Percentiles rank a stretch among this genome's conserved stretches.
These are phyloP conservation scores for Lactuca saligna DNA, from an alignment of 129 eudicot genomes.

Conservation along the genomic window DNA sequence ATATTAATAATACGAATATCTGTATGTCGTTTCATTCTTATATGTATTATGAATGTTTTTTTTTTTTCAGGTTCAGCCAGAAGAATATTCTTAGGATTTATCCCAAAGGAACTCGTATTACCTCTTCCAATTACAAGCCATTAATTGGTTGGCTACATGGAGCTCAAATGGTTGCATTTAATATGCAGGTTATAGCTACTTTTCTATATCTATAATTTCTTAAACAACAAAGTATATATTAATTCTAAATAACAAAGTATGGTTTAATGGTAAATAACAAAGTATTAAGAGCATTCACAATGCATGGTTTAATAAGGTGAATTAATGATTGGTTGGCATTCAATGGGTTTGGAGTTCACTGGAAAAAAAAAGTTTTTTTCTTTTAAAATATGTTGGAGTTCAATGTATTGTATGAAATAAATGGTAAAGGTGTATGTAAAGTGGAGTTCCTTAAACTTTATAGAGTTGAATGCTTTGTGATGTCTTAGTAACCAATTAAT, in stretches of 20 bases:
- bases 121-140: conserved; percentile 86
- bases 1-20: not conserved
- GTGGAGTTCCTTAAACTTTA: too few species aligned
- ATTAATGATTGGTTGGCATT: too few species aligned
- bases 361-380: too few species aligned
- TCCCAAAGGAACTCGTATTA: conserved; percentile 75
- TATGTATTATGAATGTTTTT: conserved; percentile 10
- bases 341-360: too few species aligned
- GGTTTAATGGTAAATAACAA: not conserved
- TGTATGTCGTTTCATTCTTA: conserved; percentile 16
- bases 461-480: too few species aligned
- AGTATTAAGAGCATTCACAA: too few species aligned
- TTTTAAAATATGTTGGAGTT: too few species aligned
- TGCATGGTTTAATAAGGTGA: too few species aligned
- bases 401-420: too few species aligned
- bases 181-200: conserved; percentile 67
- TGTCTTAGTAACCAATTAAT: too few species aligned
- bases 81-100: conserved; percentile 72
- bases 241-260: not conserved
- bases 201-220: not conserved
- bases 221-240: conserved; percentile 3
- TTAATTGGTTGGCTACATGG: conserved; percentile 84
- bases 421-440: too few species aligned
- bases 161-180: conserved; percentile 96
- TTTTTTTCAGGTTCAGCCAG: conserved; percentile 62